phyloP scores from a whole-genome alignment of 805 yeast genomes.

The Alloascoidea hylecoeti region DNA sequence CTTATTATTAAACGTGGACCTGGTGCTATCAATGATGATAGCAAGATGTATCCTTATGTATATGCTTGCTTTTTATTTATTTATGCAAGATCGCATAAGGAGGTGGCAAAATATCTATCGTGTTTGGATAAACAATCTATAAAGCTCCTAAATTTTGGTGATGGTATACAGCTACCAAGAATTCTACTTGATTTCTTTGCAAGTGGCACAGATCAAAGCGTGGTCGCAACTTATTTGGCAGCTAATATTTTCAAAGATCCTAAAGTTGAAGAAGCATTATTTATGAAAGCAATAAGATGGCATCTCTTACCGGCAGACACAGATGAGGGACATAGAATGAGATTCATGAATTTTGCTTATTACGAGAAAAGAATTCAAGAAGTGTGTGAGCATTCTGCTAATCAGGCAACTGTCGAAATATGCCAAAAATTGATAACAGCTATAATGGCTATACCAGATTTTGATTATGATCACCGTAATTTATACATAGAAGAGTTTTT shows the following conservation, averaged over 20 bases:
- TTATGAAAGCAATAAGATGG: neutral
- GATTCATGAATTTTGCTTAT: neutral
- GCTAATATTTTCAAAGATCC: neutral
- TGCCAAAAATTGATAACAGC: neutral
- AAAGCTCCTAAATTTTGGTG: neutral
- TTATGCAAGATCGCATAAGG: constrained; percentile 10
- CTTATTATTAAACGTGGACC: constrained; percentile 1
- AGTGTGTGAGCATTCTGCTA: neutral
- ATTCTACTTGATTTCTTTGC: neutral
- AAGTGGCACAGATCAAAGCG: neutral
- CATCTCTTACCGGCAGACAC: too few species aligned
- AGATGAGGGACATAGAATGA: neutral
- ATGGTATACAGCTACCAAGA: neutral
- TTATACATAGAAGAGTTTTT: too few species aligned
- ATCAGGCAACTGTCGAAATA: neutral
- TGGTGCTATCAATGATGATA: constrained; percentile 1
- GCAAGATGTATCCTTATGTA: constrained; percentile 8
- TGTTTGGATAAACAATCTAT: neutral
- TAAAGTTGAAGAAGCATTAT: neutral
- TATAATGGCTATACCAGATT: neutral
- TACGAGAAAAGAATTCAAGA: neutral
- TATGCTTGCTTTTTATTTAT: constrained; percentile 12
- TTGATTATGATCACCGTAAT: too few species aligned
- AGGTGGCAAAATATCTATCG: constrained; percentile 8
- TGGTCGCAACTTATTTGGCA: neutral